Conservation (phyloP, 2,329 filamentous ascomycete species). For the Pezicula neosporulosa region DNA sequence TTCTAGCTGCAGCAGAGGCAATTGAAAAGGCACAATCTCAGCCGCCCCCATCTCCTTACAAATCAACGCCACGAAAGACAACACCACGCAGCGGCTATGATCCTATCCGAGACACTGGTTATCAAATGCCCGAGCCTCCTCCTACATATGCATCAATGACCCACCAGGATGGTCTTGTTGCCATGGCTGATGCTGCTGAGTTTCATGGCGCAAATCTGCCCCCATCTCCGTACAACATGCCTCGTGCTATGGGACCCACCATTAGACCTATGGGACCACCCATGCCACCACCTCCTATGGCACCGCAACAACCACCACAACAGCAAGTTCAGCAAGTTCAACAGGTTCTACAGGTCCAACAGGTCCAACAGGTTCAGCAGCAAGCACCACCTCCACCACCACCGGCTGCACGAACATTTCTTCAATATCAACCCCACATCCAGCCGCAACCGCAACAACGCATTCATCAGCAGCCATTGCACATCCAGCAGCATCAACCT, state of each 20-base stretch:
- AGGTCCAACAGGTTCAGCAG: neutral
- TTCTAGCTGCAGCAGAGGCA: constrained; percentile 5
- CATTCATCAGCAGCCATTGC: neutral
- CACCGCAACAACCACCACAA: neutral
- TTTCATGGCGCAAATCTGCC: neutral
- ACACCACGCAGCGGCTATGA: constrained; percentile 9
- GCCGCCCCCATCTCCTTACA: constrained; percentile 7
- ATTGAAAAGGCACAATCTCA: constrained; percentile 4
- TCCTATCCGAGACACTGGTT: constrained; percentile 12
- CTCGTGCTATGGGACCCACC: neutral
- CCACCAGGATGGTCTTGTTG: constrained; percentile 4
- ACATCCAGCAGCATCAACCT: neutral
- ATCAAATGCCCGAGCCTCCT: constrained; percentile 11
- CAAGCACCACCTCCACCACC: constrained; percentile 2
- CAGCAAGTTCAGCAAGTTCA: neutral
- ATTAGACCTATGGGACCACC: too few species aligned
- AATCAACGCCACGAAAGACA: constrained; percentile 1
- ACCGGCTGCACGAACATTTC: neutral
- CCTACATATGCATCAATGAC: constrained; percentile 2
- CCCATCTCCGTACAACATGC: neutral
- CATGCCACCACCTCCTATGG: constrained; percentile 1
- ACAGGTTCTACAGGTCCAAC: too few species aligned
- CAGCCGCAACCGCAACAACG: neutral
- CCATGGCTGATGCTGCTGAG: constrained; percentile 10
- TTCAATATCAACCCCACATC: constrained; percentile 3